phyloP scores from a whole-genome alignment of 2,329 filamentous ascomycete genomes.

The Hymenoscyphus infarciens region DNA sequence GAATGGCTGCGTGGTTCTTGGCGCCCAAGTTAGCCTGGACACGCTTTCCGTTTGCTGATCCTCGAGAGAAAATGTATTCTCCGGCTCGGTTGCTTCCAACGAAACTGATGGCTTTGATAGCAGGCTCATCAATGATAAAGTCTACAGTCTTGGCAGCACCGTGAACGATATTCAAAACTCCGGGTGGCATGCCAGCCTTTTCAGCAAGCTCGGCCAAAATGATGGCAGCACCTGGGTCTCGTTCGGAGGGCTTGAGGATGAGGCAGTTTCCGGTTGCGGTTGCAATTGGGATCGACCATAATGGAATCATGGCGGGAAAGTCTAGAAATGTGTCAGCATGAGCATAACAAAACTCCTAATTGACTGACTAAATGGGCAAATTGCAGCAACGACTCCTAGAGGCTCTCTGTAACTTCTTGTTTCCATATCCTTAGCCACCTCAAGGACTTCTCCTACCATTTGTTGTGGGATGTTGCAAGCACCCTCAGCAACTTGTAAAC shows the following conservation, averaged over 20 bases:
- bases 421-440: conserved; percentile 89
- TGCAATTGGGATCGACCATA: conserved; percentile 87
- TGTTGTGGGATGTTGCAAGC: conserved; percentile 77
- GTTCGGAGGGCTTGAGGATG: conserved; percentile 82
- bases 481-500: conserved; percentile 80
- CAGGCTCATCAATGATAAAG: conserved; percentile 80
- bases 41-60: conserved; percentile 80
- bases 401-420: conserved; percentile 79
- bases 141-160: conserved; percentile 77
- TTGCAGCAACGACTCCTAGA: conserved; percentile 75
- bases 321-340: conserved; percentile 45
- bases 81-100: conserved; percentile 85
- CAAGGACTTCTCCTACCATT: conserved; percentile 77
- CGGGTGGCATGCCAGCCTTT: conserved; percentile 77
- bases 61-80: conserved; percentile 79
- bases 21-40: conserved; percentile 84
- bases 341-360: neutral
- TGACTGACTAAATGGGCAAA: conserved; percentile 77
- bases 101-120: conserved; percentile 83
- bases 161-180: conserved; percentile 80
- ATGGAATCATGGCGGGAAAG: conserved; percentile 87
- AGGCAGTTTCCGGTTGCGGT: conserved; percentile 81
- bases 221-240: conserved; percentile 80
- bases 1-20: conserved; percentile 82
- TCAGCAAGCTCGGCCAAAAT: conserved; percentile 76